A percentile compares a stretch with the other conserved stretches of the same genome.
Evolutionary conservation across 129 eudicot genomes (phyloP).

Genomic region (Ambrosia artemisiifolia): DNA sequence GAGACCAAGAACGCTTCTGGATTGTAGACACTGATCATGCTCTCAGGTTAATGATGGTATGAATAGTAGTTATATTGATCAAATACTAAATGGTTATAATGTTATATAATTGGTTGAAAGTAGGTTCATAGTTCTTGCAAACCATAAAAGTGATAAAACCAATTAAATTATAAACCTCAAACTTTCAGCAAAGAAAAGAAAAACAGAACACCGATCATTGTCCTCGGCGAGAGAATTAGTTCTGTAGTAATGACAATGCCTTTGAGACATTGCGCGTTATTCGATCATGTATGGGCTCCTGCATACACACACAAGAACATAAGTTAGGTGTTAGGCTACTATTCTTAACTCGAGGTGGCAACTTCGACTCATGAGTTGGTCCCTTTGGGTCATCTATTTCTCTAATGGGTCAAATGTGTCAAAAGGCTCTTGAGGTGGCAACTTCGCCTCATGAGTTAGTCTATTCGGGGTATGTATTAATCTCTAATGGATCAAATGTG

Average conservation of each 20-base stretch:
- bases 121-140: slow-evolving; percentile 6
- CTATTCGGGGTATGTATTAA: not conserved
- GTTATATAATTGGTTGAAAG: no score
- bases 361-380: not conserved
- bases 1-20: no score
- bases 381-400: not conserved
- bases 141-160: not conserved
- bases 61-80: no score
- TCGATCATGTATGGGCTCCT: slow-evolving; percentile 87
- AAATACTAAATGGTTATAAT: no score
- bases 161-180: not conserved
- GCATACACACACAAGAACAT: slow-evolving; percentile 30
- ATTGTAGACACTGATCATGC: no score
- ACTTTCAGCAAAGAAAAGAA: not conserved
- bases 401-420: not conserved
- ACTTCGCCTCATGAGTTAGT: not conserved
- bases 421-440: not conserved
- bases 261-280: slow-evolving; percentile 66
- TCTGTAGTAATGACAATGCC: slow-evolving; percentile 52
- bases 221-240: not conserved
- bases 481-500: not conserved
- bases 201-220: not conserved
- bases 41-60: no score
- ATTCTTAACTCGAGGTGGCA: not conserved
- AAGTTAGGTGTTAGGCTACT: slow-evolving; percentile 7